Percentiles rank a stretch among this genome's conserved stretches.
phyloP scores from a whole-genome alignment of 2,329 filamentous ascomycete genomes.

The Falciphora oryzae region DNA sequence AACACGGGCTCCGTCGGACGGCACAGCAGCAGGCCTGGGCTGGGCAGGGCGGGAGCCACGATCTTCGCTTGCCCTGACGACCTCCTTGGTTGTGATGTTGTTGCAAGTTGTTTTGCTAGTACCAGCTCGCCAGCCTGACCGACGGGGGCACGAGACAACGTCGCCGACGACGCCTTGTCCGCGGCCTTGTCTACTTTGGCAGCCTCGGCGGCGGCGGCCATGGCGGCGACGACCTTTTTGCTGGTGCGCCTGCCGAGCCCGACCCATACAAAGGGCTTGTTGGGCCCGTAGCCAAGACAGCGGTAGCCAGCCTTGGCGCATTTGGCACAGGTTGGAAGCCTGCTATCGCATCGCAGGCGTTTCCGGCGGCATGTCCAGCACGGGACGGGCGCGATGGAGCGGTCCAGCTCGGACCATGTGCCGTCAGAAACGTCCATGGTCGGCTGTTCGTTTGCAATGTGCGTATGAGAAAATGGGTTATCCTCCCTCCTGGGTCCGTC shows the following conservation, averaged over 20 bases:
- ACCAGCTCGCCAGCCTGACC: no score
- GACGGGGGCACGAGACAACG: no score
- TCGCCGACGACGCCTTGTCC: no score
- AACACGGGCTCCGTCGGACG: no score
- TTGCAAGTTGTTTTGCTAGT: no score
- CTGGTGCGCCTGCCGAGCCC: slow-evolving; percentile 11
- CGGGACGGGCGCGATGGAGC: slow-evolving; percentile 2
- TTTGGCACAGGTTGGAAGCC: slow-evolving; percentile 14
- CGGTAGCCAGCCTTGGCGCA: slow-evolving; percentile 11
- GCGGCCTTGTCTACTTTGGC: background rate
- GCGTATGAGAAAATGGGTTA: no score
- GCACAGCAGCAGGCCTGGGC: no score
- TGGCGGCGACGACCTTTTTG: slow-evolving; percentile 11
- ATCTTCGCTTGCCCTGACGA: no score
- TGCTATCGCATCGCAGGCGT: slow-evolving; percentile 13
- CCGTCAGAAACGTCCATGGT: slow-evolving; percentile 6
- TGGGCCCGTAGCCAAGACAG: slow-evolving; percentile 11
- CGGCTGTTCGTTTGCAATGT: no score
- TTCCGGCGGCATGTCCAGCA: slow-evolving; percentile 16
- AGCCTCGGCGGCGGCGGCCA: slow-evolving; percentile 6
- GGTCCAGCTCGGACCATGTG: slow-evolving; percentile 5
- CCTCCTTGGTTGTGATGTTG: no score
- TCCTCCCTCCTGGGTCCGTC: no score
- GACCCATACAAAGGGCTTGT: slow-evolving; percentile 13
- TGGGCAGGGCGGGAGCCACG: no score